Evolutionary conservation across 176 grass and related monocot genomes (phyloP).

Genomic region (Aechmea fasciata): DNA sequence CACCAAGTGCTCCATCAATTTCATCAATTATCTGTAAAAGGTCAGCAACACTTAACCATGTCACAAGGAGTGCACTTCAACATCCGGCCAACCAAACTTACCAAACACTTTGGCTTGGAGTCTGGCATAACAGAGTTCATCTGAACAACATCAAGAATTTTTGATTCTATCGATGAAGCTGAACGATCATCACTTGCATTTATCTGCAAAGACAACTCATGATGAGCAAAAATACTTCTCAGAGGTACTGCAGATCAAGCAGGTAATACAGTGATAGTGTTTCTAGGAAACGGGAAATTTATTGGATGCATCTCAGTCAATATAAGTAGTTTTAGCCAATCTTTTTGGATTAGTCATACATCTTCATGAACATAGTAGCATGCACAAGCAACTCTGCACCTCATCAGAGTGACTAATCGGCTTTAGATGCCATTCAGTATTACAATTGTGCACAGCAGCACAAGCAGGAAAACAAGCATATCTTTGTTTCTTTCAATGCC

Average conservation of each 20-base stretch:
- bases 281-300: no score
- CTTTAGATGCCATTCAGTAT: no score
- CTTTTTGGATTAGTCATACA: no score
- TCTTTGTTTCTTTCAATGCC: no score
- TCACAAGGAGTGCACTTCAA: slow-evolving; percentile 3
- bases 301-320: no score
- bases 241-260: neutral
- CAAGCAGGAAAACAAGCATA: no score
- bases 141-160: slow-evolving; percentile 89
- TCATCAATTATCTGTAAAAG: slow-evolving; percentile 80
- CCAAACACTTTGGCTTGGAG: slow-evolving; percentile 94
- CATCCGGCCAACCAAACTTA: slow-evolving; percentile 32
- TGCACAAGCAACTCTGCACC: no score
- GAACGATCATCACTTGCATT: slow-evolving; percentile 98
- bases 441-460: no score
- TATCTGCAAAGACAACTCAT: slow-evolving; percentile 46
- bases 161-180: slow-evolving; percentile 77
- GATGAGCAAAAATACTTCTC: slow-evolving; percentile 15
- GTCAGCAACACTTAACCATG: slow-evolving; percentile 23
- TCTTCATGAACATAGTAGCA: no score
- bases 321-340: no score
- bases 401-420: no score
- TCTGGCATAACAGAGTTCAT: slow-evolving; percentile 98
- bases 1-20: slow-evolving; percentile 95
- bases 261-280: no score